Conservation (phyloP, 345 rosid species). For the Hibiscus tridactylites region DNA sequence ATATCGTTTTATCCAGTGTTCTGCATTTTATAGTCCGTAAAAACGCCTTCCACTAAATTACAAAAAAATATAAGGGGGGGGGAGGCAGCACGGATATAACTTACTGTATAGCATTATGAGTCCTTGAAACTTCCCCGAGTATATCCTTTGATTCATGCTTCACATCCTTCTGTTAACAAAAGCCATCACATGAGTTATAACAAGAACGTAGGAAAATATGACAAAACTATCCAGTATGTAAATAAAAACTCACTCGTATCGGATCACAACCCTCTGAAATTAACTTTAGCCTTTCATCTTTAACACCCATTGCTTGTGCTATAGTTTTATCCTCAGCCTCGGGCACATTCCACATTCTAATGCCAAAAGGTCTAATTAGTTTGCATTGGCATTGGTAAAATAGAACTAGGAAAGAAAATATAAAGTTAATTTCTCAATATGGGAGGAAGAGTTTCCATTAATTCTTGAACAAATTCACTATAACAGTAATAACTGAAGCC, state of each 20-base stretch:
- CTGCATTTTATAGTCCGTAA: constrained; percentile 23
- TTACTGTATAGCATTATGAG: constrained; percentile 62
- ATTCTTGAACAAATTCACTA: neutral
- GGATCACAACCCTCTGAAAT: constrained; percentile 70
- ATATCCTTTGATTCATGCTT: constrained; percentile 46
- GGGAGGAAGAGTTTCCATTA: neutral
- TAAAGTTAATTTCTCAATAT: neutral
- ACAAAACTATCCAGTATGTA: neutral
- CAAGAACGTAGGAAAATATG: neutral
- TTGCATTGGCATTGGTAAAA: neutral
- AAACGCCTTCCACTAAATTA: constrained; percentile 2
- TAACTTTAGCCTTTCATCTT: constrained; percentile 47
- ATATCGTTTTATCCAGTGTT: constrained; percentile 59
- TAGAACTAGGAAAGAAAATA: neutral
- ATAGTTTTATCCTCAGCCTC: constrained; percentile 63
- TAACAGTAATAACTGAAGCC: neutral
- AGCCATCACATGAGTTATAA: neutral
- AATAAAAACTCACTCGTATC: constrained; percentile 39
- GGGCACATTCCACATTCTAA: constrained; percentile 82
- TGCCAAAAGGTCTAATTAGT: neutral
- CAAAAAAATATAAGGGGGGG: neutral
- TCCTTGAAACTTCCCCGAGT: constrained; percentile 52
- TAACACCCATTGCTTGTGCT: constrained; percentile 25
- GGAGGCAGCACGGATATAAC: neutral
- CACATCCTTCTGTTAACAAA: constrained; percentile 32